Conservation (phyloP, 768 basidiomycete species). For the Trametes maxima region DNA sequence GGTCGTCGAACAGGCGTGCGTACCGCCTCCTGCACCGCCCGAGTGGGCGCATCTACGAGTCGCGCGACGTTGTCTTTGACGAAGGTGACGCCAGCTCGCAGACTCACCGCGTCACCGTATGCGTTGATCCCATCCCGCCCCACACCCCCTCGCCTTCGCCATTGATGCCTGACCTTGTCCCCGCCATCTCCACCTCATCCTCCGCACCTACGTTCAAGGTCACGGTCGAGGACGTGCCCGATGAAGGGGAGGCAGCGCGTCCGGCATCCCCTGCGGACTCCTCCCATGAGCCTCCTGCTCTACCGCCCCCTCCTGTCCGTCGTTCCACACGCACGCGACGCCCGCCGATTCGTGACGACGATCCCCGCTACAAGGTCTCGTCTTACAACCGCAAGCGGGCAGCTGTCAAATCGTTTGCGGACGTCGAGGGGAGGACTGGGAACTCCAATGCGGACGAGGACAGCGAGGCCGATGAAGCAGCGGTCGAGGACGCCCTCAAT, state of each 20-base stretch:
- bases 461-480: not conserved
- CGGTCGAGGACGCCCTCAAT: not conserved
- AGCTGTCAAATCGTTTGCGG: no score
- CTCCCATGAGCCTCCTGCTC: no score
- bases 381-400: not conserved
- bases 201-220: not conserved
- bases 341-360: no score
- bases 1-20: slow-evolving; percentile 11
- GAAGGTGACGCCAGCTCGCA: slow-evolving; percentile 10
- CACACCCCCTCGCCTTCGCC: not conserved
- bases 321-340: not conserved
- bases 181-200: not conserved
- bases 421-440: no score
- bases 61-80: slow-evolving; percentile 23
- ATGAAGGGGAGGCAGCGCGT: not conserved
- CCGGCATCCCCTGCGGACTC: not conserved
- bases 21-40: slow-evolving; percentile 15
- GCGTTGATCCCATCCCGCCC: not conserved
- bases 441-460: no score
- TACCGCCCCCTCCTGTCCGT: not conserved
- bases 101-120: not conserved
- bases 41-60: slow-evolving; percentile 14
- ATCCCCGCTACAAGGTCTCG: not conserved
- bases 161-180: no score
- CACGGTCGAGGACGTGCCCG: not conserved